Percentiles rank a stretch among this genome's conserved stretches.
phyloP scores from a whole-genome alignment of 2,329 filamentous ascomycete species.

The Beauveria medogensis region DNA sequence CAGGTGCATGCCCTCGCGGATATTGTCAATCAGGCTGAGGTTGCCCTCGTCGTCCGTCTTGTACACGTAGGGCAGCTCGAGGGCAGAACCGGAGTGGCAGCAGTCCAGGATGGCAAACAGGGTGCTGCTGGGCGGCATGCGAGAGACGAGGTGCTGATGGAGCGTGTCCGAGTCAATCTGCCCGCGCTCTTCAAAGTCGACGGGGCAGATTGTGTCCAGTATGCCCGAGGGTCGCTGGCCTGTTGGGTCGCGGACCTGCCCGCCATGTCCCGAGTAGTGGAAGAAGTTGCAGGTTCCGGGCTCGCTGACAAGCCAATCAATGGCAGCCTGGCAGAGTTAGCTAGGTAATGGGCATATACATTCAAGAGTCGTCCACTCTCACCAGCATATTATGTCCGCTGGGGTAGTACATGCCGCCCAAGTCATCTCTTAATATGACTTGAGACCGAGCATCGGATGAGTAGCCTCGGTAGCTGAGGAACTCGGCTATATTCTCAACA shows the following conservation, averaged over 20 bases:
- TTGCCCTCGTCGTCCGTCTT: constrained; percentile 8
- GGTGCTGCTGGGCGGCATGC: constrained; percentile 61
- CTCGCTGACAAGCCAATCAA: constrained; percentile 52
- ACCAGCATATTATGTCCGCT: constrained; percentile 50
- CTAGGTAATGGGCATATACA: constrained; percentile 15
- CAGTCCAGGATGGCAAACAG: constrained; percentile 47
- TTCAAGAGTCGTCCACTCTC: constrained; percentile 45
- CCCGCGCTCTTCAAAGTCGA: constrained; percentile 44
- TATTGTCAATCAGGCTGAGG: constrained; percentile 8
- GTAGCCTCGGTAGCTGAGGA: constrained; percentile 29
- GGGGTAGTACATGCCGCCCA: constrained; percentile 46
- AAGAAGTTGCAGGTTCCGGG: constrained; percentile 51
- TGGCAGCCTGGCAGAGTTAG: constrained; percentile 30
- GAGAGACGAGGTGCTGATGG: constrained; percentile 54
- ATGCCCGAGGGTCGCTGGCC: constrained; percentile 50
- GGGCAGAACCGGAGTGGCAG: constrained; percentile 49
- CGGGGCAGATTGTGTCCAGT: constrained; percentile 50
- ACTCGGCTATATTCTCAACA: constrained; percentile 51
- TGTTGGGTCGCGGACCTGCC: constrained; percentile 46
- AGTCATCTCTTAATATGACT: constrained; percentile 9
- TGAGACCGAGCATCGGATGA: constrained; percentile 6
- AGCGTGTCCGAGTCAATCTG: constrained; percentile 52
- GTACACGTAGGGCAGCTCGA: constrained; percentile 52
- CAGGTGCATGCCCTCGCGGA: constrained; percentile 2
- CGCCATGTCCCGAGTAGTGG: constrained; percentile 51